Base-by-base conservation (phyloP, 1,284 basidiomycete genomes). In the Blastosporella zonata region DNA sequence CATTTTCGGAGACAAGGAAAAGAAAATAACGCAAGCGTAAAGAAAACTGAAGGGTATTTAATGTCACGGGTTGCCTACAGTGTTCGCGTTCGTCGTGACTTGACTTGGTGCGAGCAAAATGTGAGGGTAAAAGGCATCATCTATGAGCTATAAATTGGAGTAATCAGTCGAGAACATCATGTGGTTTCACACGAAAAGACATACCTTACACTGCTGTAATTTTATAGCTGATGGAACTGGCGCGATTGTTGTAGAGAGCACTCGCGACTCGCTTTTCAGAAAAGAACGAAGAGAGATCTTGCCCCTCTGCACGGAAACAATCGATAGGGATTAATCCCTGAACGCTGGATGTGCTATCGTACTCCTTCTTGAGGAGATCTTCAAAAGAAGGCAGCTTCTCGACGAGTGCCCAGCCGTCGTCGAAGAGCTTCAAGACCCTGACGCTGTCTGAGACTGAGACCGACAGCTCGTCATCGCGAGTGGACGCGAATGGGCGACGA, bases 391-490 rank as follows among this genome's bases (percentile, higher is more conserved):
- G 40, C 3, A 71, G 54, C 55, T 72, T 76, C 61, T 80, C 76
- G 13, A 81, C 73, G 47, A 74, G 58, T 1, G 72, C 72, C 86
- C 85, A 88, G 0, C 84, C 85, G 59, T 87, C 85, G 54, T 84
- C 79, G 61, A 78, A 88, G 10, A 74, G 59, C 40, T 68, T 67
- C 15, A 83, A 8, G 31, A 87, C 63, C 54, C 66, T 73, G 13
- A 87, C 77, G 10, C 57, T 55, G 40, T 87, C 84, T 3, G 75
- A 78, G 0, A 68, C 67, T 0, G 22, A 36, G 0, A 86, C 82
- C 1, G 63, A 55, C 6, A 88, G 59, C 61, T 88, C 85, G 57
- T 88, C 86, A 2, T 66, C 60, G 20, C 82, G 67, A 1, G 75
- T 75, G 13, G 81, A 80, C 28, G 67, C 52, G 63, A 84, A 88